phyloP scores from a whole-genome alignment of 345 rosid species.

The Bruguiera sexangula region DNA sequence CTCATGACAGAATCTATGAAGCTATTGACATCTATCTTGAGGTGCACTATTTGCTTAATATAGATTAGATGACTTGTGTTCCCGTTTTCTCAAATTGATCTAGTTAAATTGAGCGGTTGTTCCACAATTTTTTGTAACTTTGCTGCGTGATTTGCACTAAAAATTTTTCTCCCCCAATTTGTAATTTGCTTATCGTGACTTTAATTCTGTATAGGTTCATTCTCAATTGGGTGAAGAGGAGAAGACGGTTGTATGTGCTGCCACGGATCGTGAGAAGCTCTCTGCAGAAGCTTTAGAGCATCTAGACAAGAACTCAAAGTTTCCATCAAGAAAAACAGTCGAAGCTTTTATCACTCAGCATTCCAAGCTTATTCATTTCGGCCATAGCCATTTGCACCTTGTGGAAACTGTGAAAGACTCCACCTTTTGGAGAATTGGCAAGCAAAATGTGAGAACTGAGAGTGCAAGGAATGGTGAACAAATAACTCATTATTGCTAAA shows the following conservation, averaged over 20 bases:
- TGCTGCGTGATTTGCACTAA: neutral
- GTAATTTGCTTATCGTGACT: neutral
- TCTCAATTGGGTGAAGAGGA: slow-evolving; percentile 26
- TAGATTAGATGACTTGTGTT: too few relatives aligned
- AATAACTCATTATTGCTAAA: slow-evolving; percentile 17
- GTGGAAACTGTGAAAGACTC: neutral
- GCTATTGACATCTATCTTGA: slow-evolving; percentile 50
- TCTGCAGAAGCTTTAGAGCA: slow-evolving; percentile 33
- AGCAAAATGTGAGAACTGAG: slow-evolving; percentile 2
- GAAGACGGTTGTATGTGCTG: slow-evolving; percentile 32
- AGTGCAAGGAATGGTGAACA: slow-evolving; percentile 3
- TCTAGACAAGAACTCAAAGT: slow-evolving; percentile 33
- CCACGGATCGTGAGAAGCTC: slow-evolving; percentile 44
- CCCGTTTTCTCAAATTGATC: too few relatives aligned
- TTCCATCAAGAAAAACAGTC: slow-evolving; percentile 33
- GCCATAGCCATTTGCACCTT: neutral
- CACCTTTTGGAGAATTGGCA: neutral
- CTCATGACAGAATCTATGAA: slow-evolving; percentile 35
- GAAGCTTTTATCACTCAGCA: slow-evolving; percentile 31
- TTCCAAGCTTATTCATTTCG: slow-evolving; percentile 17
- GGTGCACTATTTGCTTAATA: slow-evolving; percentile 26
- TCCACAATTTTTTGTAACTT: neutral
- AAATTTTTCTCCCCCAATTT: neutral
- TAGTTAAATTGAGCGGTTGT: neutral
- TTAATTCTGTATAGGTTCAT: slow-evolving; percentile 40